Conservation (phyloP, 2,329 filamentous ascomycete species). For the Pseudocercospora fuligena region DNA sequence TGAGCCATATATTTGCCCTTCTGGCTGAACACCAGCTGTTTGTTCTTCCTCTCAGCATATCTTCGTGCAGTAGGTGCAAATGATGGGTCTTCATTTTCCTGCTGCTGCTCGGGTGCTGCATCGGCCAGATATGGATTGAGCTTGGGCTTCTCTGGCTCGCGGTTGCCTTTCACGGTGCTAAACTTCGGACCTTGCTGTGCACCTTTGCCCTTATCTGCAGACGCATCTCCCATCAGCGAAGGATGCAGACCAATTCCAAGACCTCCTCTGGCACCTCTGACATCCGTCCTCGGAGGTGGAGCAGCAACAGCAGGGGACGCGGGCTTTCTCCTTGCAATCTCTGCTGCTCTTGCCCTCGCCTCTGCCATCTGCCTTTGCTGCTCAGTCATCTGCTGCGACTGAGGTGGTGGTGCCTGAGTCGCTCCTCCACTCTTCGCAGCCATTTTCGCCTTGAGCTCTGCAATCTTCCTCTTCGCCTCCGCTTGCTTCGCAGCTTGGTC, state of each 20-base stretch:
- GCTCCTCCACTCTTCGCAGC: constrained; percentile 30
- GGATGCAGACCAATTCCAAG: constrained; percentile 79
- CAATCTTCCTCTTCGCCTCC: constrained; percentile 40
- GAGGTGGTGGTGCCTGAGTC: constrained; percentile 22
- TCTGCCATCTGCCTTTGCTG: constrained; percentile 29
- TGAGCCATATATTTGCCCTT: constrained; percentile 98
- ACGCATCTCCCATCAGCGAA: constrained; percentile 64
- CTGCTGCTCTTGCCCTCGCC: constrained; percentile 33
- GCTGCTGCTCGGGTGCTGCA: constrained; percentile 57
- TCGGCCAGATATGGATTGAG: constrained; percentile 49
- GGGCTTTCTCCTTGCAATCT: constrained; percentile 25
- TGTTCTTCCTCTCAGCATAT: constrained; percentile 68
- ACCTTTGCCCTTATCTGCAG: constrained; percentile 51
- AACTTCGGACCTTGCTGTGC: constrained; percentile 56
- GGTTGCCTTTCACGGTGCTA: constrained; percentile 60
- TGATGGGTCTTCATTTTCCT: constrained; percentile 57
- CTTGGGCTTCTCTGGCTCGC: constrained; percentile 52
- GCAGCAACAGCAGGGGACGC: constrained; percentile 29
- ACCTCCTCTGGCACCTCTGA: constrained; percentile 64
- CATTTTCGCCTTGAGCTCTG: constrained; percentile 41
- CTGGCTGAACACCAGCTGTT: constrained; percentile 85
- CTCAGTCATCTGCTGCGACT: constrained; percentile 18
- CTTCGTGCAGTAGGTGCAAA: constrained; percentile 68
- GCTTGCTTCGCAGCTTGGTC: constrained; percentile 37
- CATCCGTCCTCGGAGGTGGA: constrained; percentile 55